Evolutionary conservation across 192 early-diverging fungal species (phyloP).

Genomic region (Pecoramyces ruminantium): DNA sequence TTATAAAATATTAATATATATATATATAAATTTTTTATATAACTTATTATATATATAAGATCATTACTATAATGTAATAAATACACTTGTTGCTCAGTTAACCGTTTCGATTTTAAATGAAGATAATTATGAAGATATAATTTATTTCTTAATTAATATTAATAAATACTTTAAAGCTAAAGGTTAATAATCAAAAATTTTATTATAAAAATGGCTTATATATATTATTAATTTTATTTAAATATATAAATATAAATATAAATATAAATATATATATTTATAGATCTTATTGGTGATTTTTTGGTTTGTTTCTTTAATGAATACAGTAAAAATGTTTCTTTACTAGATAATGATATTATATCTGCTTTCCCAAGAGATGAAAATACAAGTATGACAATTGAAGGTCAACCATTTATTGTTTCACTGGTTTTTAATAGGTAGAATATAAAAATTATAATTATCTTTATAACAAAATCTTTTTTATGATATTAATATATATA

Average conservation of each 20-base stretch:
- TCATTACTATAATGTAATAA: neutral
- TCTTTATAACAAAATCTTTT: too few relatives aligned
- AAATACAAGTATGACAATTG: neutral
- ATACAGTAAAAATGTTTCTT: neutral
- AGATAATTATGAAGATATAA: neutral
- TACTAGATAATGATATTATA: neutral
- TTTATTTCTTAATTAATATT: neutral
- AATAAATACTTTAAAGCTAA: neutral
- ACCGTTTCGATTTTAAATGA: neutral
- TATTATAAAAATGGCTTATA: too few relatives aligned
- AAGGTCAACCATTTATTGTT: neutral
- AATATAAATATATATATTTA: too few relatives aligned
- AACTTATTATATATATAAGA: neutral
- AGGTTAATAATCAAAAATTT: neutral
- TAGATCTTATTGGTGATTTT: neutral
- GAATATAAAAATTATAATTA: too few relatives aligned
- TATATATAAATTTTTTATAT: too few relatives aligned
- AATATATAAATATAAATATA: too few relatives aligned
- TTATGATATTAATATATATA: too few relatives aligned
- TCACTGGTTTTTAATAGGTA: neutral
- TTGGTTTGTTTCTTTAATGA: neutral
- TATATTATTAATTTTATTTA: too few relatives aligned
- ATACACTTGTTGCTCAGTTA: neutral
- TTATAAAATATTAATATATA: too few relatives aligned
- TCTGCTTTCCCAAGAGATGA: neutral